Evolutionary conservation across 768 basidiomycete species (phyloP).

Genomic region (Termitomyces heimii): DNA sequence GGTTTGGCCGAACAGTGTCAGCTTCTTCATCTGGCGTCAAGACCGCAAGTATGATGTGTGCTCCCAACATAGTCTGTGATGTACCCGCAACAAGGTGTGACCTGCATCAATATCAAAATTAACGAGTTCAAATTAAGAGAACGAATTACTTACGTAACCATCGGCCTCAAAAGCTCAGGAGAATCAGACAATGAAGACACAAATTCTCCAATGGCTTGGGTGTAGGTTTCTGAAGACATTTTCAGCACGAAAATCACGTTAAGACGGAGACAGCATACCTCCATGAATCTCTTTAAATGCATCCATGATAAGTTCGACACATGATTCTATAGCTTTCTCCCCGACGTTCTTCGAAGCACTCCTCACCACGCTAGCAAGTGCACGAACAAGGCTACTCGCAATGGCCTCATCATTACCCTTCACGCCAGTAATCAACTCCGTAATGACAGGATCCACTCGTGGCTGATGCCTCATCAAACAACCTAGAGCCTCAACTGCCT

Average conservation of each 20-base stretch:
- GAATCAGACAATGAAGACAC: conserved; percentile 59
- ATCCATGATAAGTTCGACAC: conserved; percentile 71
- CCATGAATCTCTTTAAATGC: conserved; percentile 71
- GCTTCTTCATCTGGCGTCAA: conserved; percentile 46
- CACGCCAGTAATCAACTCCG: conserved; percentile 69
- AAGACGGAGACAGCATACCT: conserved; percentile 32
- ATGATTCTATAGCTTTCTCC: conserved; percentile 64
- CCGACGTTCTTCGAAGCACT: conserved; percentile 73
- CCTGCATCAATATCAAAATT: conserved; percentile 24
- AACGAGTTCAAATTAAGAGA: not conserved
- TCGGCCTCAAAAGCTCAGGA: conserved; percentile 55
- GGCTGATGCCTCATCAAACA: conserved; percentile 88
- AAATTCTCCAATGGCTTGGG: conserved; percentile 56
- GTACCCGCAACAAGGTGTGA: conserved; percentile 63
- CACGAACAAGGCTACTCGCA: conserved; percentile 67
- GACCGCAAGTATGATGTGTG: conserved; percentile 53
- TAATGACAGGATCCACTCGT: conserved; percentile 90
- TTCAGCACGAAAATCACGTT: conserved; percentile 1
- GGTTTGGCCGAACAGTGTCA: conserved; percentile 27
- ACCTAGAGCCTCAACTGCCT: conserved; percentile 82
- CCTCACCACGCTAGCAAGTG: conserved; percentile 68
- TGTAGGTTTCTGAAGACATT: conserved; percentile 53
- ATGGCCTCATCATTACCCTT: conserved; percentile 61
- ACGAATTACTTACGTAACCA: conserved; percentile 53
- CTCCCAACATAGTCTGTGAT: conserved; percentile 56